Conservation (phyloP, 306 rosid species). For the Inga laurina region DNA sequence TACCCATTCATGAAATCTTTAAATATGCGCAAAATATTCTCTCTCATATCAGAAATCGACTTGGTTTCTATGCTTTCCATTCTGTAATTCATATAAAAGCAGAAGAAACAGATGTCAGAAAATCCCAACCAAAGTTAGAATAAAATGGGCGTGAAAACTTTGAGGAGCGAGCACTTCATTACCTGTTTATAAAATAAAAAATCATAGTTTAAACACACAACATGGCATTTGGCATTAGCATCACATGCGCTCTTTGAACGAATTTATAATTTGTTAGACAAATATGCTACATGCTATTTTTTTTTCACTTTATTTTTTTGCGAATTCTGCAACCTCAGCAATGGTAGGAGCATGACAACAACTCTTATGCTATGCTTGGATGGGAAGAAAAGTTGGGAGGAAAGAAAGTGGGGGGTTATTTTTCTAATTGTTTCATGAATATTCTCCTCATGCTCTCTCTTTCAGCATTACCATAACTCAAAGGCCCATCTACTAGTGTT, state of each 20-base stretch:
- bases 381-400: too few species aligned
- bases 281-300: too few species aligned
- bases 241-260: background rate
- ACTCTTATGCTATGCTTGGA: too few species aligned
- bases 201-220: background rate
- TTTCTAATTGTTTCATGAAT: too few species aligned
- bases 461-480: too few species aligned
- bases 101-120: background rate
- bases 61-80: constrained; percentile 38
- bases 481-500: too few species aligned
- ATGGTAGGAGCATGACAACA: too few species aligned
- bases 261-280: too few species aligned
- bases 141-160: background rate
- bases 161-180: background rate
- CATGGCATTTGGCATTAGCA: background rate
- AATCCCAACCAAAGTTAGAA: background rate
- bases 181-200: background rate
- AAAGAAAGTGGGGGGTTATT: too few species aligned
- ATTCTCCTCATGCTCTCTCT: too few species aligned
- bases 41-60: constrained; percentile 35
- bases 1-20: constrained; percentile 76
- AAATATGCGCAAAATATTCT: constrained; percentile 43
- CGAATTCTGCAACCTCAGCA: too few species aligned
- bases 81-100: constrained; percentile 24
- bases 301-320: too few species aligned